Conservation (phyloP, 2,329 filamentous ascomycete species). For the Aspergillus sclerotialis region DNA sequence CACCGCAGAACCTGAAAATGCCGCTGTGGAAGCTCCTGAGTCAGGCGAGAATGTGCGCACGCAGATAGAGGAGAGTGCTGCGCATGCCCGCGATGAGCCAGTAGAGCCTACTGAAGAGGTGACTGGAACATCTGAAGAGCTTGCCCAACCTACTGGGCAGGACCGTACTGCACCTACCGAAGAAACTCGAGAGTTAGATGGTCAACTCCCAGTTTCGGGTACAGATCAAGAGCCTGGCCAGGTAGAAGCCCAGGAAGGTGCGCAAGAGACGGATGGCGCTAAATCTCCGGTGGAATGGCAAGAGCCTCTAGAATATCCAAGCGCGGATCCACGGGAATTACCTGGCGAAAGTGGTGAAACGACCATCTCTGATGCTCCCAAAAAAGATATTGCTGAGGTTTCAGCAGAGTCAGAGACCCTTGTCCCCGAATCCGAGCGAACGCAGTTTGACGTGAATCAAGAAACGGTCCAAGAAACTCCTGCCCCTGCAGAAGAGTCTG, state of each 20-base stretch:
- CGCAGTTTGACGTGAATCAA: not conserved
- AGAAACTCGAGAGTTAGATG: not conserved
- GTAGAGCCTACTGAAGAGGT: not conserved
- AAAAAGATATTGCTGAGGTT: not conserved
- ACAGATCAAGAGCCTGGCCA: constrained; percentile 1
- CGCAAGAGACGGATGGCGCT: not conserved
- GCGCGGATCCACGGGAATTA: too few relatives aligned
- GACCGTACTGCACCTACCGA: not conserved
- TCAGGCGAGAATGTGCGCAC: not conserved
- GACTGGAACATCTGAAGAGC: not conserved
- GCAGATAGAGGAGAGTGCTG: not conserved
- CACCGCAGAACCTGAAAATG: not conserved
- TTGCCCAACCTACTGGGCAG: not conserved
- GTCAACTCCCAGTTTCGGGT: constrained; percentile 4
- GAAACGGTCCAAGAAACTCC: not conserved
- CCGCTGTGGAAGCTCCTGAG: constrained; percentile 1
- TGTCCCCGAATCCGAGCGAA: not conserved
- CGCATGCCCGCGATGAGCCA: not conserved
- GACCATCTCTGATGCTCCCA: not conserved
- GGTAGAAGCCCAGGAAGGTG: not conserved
- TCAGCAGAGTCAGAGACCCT: not conserved
- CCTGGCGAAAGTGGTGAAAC: too few relatives aligned
- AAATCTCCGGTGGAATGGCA: not conserved
- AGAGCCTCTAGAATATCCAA: too few relatives aligned
- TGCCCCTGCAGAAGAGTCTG: not conserved